These are phyloP conservation scores for Hevea brasiliensis DNA, from an alignment of 345 rosid species.

Conservation along the genomic window DNA sequence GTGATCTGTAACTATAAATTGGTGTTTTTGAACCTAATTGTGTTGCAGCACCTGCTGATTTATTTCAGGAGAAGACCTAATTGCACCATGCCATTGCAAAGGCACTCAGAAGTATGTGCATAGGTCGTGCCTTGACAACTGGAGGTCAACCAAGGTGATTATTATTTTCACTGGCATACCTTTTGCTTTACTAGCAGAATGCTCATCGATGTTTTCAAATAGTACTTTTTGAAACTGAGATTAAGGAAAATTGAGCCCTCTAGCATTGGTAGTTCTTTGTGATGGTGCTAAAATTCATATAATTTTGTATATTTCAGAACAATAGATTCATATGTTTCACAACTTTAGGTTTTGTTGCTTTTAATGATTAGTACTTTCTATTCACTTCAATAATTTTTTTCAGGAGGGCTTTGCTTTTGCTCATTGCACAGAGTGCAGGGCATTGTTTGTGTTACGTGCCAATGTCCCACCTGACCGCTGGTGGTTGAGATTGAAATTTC, in stretches of 20 bases:
- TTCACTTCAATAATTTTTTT: slow-evolving; percentile 22
- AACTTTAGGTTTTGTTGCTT: neutral
- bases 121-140: slow-evolving; percentile 94
- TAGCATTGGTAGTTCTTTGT: no score
- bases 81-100: slow-evolving; percentile 95
- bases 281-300: no score
- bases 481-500: slow-evolving; percentile 99
- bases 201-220: slow-evolving; percentile 3
- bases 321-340: neutral
- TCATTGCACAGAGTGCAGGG: slow-evolving; percentile 99
- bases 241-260: slow-evolving; percentile 4
- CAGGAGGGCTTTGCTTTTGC: slow-evolving; percentile 99
- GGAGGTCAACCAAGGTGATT: slow-evolving; percentile 95
- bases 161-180: neutral
- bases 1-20: neutral
- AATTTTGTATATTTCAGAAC: neutral
- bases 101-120: slow-evolving; percentile 99
- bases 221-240: neutral
- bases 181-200: slow-evolving; percentile 16
- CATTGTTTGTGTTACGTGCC: slow-evolving; percentile 80
- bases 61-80: slow-evolving; percentile 81
- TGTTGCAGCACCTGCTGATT: slow-evolving; percentile 19
- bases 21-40: slow-evolving; percentile 14
- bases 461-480: slow-evolving; percentile 97
- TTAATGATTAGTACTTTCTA: slow-evolving; percentile 11